A percentile compares a stretch with the other conserved stretches of the same genome.
These are phyloP conservation scores for Penicillium paneum DNA, from an alignment of 2,329 filamentous ascomycete genomes.

Conservation along the genomic window DNA sequence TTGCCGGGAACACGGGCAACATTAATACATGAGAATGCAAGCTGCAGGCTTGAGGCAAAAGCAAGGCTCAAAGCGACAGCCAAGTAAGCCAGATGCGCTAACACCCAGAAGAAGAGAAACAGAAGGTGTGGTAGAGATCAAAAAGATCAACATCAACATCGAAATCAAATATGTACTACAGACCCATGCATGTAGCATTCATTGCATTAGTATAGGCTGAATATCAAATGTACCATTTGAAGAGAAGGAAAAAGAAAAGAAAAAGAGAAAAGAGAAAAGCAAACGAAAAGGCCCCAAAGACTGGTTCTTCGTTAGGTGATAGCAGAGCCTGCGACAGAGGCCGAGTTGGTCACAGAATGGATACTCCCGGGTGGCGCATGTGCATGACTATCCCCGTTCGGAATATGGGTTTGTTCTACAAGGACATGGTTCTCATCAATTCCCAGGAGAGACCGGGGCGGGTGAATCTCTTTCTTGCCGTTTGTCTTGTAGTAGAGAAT, in stretches of 20 bases:
- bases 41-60: background rate
- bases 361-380: slow-evolving; percentile 28
- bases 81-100: background rate
- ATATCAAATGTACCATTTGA: background rate
- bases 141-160: background rate
- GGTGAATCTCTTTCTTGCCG: slow-evolving; percentile 61
- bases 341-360: slow-evolving; percentile 32
- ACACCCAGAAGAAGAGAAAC: background rate
- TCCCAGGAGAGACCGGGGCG: slow-evolving; percentile 20
- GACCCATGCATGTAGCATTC: background rate
- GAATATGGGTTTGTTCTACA: slow-evolving; percentile 10
- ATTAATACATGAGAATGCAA: slow-evolving; percentile 5
- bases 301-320: slow-evolving; percentile 5
- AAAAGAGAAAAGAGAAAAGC: background rate
- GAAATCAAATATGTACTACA: slow-evolving; percentile 6
- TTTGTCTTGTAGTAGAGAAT: slow-evolving; percentile 88
- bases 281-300: background rate
- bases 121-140: background rate
- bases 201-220: background rate
- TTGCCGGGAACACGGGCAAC: background rate
- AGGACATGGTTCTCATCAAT: slow-evolving; percentile 16
- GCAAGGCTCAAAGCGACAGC: background rate
- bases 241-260: slow-evolving; percentile 5
- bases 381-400: slow-evolving; percentile 23
- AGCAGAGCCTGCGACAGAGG: slow-evolving; percentile 25